Evolutionary conservation across 306 rosid species (phyloP), one percentile per base, ranked within the genome.

Genomic region (Dalbergia oliveri): DNA sequence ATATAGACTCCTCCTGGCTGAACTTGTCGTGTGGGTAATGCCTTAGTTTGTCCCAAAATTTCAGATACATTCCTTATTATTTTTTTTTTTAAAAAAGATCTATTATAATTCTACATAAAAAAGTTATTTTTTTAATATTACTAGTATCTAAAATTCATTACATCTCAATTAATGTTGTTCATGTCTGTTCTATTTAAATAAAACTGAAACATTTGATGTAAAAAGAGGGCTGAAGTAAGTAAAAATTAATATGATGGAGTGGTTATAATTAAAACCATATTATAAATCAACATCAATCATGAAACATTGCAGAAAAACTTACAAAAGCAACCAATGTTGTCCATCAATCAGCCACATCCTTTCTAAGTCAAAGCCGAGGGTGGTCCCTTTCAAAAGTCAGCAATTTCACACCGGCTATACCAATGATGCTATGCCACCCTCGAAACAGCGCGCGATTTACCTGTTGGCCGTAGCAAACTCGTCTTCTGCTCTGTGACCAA

Each of bases 1-100:
- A 50, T 45, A 5, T 4, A 11, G 16, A 50, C 19, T 51, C 0
- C 6, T 14, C 14, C 53, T 14, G 58, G 8, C 4, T 39, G 15
- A 59, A 4, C 45, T 61, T 75, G 69, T 43, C 69, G 78, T 74
- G 45, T 59, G 78, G 69, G 69, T 3, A 54, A 54, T 11, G 76
- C 8, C 8, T 6, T 13, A 14, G 16, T 51, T 5, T 4, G 18
- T 14, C 57, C 57, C 8, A 51, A 15, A 51, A 51, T 51, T 51
- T 51, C 57, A 13, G 7, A 15, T 51, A 51, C 19, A 51, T 51
- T 15, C 14, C 12, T 47, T 6, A 43, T 0, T 43, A 6, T 43
- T 43, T 43, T 43, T 9, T 9, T 0, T 43, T 9, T 9, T 0
- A 8, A 43, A 9, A 26, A 26, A 26, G 31, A 2, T 26, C 3